Evolutionary conservation across 441 rosid species (phyloP).

Genomic region (Eugenia klotzschiana): DNA sequence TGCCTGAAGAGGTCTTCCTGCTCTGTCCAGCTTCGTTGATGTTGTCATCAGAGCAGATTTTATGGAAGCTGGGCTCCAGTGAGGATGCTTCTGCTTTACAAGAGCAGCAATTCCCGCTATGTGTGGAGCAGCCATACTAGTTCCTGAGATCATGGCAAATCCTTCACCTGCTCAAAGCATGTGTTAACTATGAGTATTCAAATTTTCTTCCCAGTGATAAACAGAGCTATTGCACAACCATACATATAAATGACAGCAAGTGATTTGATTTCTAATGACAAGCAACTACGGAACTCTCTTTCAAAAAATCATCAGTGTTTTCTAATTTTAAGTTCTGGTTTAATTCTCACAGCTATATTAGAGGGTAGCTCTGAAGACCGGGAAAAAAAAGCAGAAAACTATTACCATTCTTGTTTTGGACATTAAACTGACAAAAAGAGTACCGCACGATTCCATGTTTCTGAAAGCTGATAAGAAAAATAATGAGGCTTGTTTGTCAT

Average conservation of each 20-base stretch:
- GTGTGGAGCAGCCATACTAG: slow-evolving; percentile 99
- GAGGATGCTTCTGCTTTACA: slow-evolving; percentile 83
- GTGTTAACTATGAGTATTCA: neutral
- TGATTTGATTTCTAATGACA: neutral
- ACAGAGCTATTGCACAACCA: neutral
- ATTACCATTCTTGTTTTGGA: neutral
- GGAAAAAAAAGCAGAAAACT: neutral
- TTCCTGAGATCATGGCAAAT: slow-evolving; percentile 93
- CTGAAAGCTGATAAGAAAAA: neutral
- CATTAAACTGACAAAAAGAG: neutral
- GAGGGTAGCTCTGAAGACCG: neutral
- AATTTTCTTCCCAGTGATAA: neutral
- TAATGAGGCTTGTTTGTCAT: neutral
- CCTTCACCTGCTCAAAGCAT: slow-evolving; percentile 56
- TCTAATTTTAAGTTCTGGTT: neutral
- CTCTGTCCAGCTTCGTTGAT: slow-evolving; percentile 63
- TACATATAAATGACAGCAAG: neutral
- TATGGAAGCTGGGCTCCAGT: slow-evolving; percentile 95
- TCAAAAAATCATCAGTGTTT: neutral
- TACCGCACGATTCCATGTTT: neutral
- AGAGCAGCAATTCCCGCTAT: slow-evolving; percentile 97
- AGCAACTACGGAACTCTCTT: neutral
- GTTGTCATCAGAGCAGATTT: slow-evolving; percentile 95
- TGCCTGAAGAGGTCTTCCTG: slow-evolving; percentile 86
- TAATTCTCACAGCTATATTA: neutral